Evolutionary conservation across 306 rosid species (phyloP).

Genomic region (Comarum palustre): DNA sequence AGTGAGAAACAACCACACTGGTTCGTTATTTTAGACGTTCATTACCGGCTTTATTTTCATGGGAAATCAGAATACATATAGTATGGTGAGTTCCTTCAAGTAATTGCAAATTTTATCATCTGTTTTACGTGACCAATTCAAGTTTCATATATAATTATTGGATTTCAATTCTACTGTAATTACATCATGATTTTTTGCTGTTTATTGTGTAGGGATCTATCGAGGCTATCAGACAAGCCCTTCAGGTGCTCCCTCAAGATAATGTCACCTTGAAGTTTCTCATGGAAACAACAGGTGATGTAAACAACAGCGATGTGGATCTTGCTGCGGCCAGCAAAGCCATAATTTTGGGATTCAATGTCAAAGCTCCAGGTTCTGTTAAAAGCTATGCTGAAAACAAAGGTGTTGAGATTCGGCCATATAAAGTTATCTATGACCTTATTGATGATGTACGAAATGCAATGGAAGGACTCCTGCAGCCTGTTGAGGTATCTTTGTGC

Average conservation of each 20-base stretch:
- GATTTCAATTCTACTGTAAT: conserved; percentile 10
- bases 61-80: not conserved
- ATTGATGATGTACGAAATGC: conserved; percentile 88
- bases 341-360: conserved; percentile 78
- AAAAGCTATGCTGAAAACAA: conserved; percentile 84
- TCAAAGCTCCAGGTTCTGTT: conserved; percentile 72
- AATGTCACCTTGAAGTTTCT: conserved; percentile 86
- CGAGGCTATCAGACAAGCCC: conserved; percentile 92
- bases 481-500: conserved; percentile 57
- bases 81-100: not conserved
- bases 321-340: conserved; percentile 92
- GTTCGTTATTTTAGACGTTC: not conserved
- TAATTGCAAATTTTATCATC: not conserved
- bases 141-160: not conserved
- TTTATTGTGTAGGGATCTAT: conserved; percentile 70
- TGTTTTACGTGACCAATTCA: not conserved
- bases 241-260: conserved; percentile 85
- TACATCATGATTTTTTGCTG: conserved; percentile 17
- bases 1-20: not conserved
- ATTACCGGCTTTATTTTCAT: not conserved
- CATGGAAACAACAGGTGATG: conserved; percentile 90
- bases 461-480: conserved; percentile 93
- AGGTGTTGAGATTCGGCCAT: conserved; percentile 84
- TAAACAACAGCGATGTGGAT: conserved; percentile 84
- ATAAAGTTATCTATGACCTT: conserved; percentile 86